These are phyloP conservation scores for Telopea speciosissima DNA, from an alignment of 177 flowering plant species.

Conservation along the genomic window DNA sequence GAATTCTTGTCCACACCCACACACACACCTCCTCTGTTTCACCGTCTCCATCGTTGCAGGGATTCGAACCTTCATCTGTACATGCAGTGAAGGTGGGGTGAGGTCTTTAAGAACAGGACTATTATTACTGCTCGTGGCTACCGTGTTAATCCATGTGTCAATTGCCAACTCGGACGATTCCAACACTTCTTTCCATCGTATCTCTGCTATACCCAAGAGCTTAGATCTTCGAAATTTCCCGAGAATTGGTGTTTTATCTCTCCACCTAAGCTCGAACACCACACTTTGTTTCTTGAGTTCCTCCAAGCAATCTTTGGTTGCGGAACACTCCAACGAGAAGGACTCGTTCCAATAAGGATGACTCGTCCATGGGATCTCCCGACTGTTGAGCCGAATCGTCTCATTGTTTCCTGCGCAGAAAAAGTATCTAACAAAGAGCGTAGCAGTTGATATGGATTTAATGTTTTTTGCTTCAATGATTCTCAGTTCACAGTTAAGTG, in stretches of 20 bases:
- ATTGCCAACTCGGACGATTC: slow-evolving; percentile 31
- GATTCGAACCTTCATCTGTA: slow-evolving; percentile 29
- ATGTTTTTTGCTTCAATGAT: slow-evolving; percentile 61
- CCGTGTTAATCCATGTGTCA: slow-evolving; percentile 34
- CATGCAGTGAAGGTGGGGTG: slow-evolving; percentile 29
- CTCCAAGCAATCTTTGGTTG: slow-evolving; percentile 24
- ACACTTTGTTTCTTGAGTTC: slow-evolving; percentile 35
- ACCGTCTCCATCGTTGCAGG: slow-evolving; percentile 2
- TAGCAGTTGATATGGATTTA: slow-evolving; percentile 19
- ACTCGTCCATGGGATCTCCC: slow-evolving; percentile 31
- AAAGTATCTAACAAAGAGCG: slow-evolving; percentile 56
- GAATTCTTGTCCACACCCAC: slow-evolving; percentile 32
- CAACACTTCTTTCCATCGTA: slow-evolving; percentile 34
- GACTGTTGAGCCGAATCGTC: slow-evolving; percentile 38
- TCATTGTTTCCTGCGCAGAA: slow-evolving; percentile 37
- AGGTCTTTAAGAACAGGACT: slow-evolving; percentile 4
- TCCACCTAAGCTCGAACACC: slow-evolving; percentile 63
- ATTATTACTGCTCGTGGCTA: neutral
- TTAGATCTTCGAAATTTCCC: slow-evolving; percentile 23
- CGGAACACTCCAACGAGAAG: slow-evolving; percentile 47
- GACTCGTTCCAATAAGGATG: slow-evolving; percentile 40
- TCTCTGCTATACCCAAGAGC: slow-evolving; percentile 27
- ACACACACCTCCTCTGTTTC: slow-evolving; percentile 21
- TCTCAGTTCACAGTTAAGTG: slow-evolving; percentile 45
- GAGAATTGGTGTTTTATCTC: slow-evolving; percentile 23